Base-by-base conservation (phyloP, 208 protist genomes). In the Herpetomonas tarakana region DNA sequence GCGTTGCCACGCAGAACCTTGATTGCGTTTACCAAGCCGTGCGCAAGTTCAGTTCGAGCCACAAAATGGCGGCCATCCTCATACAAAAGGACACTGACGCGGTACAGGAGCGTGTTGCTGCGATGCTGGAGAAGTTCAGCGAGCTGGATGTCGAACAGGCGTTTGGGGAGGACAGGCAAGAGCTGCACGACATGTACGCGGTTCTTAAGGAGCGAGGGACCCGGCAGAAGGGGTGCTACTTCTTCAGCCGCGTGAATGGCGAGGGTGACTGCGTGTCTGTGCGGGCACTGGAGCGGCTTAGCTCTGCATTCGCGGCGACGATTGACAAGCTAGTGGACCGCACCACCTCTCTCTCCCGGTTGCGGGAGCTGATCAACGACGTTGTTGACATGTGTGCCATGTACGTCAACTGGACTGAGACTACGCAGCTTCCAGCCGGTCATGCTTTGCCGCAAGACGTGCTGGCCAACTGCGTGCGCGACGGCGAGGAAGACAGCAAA, bases 31-130 rank as follows among this genome's bases (percentile, higher is more conserved):
- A 90, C 55, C 72, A 78, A 46, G 70, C 71, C 3, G 56, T 92
- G 51, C 62, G 74, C 26, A 76, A 76, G 41, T 92, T 95, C 68
- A 92, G 88, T 47, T 80, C 65, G 0, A 78, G 80, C 45, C 81
- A 91, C 76, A 95, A 95, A 58, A 76, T 88, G 55, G 76, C 79
- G 1, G 81, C 83, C 12, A 95, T 95, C 56, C 45, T 91, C 3
- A 51, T 95, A 21, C 89, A 87, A 54, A 86, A 84, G 45, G 89
- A 95, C 60, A 78, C 76, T 2, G 89, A 95, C 24, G 66, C 76
- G 11, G 53, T 89, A 54, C 89, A 95, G 67, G 75, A 90, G 57
- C 73, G 72, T 51, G 74, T 93, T 25, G 72, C 77, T 19, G n/a
- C 49, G 3, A 91, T 92, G 83, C 68, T 95, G 49, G 81, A 88